Evolutionary conservation across 176 grass and related monocot genomes (phyloP), one percentile per base, ranked within the genome.

Genomic region (Aegilops bicornis): DNA sequence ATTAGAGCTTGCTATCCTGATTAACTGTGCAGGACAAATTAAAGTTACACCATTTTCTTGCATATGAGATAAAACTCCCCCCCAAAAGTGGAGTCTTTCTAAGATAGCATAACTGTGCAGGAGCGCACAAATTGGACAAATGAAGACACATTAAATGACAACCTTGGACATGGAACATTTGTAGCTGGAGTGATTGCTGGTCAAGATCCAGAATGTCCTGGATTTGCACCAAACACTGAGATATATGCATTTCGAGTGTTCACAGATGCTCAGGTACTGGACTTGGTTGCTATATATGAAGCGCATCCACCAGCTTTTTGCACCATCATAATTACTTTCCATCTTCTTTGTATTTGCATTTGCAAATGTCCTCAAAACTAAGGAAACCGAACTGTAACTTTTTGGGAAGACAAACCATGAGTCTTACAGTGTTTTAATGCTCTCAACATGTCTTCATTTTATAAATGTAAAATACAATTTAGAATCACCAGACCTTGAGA

Each of bases 111-210:
- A 86, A 73, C 68, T 92, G 69, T 91, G 79, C 81, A 98, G 96
- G 96, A 98, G 87, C 91, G 93, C 36, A 94, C 96, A 85, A 98
- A 98, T 89, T 98, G 96, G 96, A 98, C 96, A 91, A 98, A 95
- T 82, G 96, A 98, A 89, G 93, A 98, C 76, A 98, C 96, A 10
- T 72, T 98, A 85, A 98, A 98, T 86, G 96, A 96, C 84, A 98
- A 98, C 88, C 89, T 98, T 89, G 93, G 96, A 4, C 96, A 98
- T 37, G 96, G 93, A 78, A 98, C 96, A 77, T 98, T 98, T 86
- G 96, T 98, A 87, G 96, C 96, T 58, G 96, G 96, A 58, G 96
- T 98, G 86, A 92, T 98, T 86, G 93, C 93, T 20, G 91, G 96
- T 87, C 92, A 98, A 98, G 96, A 95, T 94, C 80, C 86, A 86